Percentiles rank a stretch among this genome's conserved stretches.
These are phyloP conservation scores for Candida manassasensis DNA, from an alignment of 805 yeast genomes.

Conservation along the genomic window DNA sequence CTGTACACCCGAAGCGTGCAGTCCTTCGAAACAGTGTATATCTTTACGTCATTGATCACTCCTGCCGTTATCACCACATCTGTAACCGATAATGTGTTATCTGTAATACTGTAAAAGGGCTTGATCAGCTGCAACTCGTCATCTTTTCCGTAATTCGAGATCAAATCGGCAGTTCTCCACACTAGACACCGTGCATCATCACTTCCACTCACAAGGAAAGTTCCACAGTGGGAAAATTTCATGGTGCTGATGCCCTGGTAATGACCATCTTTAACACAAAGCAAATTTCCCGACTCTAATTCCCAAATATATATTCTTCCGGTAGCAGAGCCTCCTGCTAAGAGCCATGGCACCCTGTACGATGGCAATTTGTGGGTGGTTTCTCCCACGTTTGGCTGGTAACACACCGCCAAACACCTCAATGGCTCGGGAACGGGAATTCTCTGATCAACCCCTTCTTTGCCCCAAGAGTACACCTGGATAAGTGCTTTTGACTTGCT, in stretches of 20 bases:
- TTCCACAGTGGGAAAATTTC: conserved; percentile 54
- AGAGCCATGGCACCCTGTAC: conserved; percentile 54
- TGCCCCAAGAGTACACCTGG: conserved; percentile 66
- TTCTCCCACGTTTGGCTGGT: conserved; percentile 23
- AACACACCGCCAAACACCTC: conserved; percentile 47
- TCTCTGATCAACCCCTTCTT: conserved; percentile 70
- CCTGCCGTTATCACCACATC: conserved; percentile 49
- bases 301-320: conserved; percentile 89
- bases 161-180: conserved; percentile 67
- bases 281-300: conserved; percentile 64
- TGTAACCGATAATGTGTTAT: conserved; percentile 54
- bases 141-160: conserved; percentile 27
- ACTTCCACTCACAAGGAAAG: conserved; percentile 70
- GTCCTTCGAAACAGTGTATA: conserved; percentile 70
- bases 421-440: conserved; percentile 82
- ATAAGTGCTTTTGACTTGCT: conserved; percentile 69
- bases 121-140: conserved; percentile 36
- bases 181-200: conserved; percentile 73
- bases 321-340: conserved; percentile 69
- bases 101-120: conserved; percentile 57
- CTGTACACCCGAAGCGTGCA: conserved; percentile 71
- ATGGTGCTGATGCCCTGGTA: conserved; percentile 69
- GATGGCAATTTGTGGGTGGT: conserved; percentile 27
- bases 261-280: conserved; percentile 75
- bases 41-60: conserved; percentile 50